Evolutionary conservation across 345 rosid genomes (phyloP).

Genomic region (Luvunga scandens): DNA sequence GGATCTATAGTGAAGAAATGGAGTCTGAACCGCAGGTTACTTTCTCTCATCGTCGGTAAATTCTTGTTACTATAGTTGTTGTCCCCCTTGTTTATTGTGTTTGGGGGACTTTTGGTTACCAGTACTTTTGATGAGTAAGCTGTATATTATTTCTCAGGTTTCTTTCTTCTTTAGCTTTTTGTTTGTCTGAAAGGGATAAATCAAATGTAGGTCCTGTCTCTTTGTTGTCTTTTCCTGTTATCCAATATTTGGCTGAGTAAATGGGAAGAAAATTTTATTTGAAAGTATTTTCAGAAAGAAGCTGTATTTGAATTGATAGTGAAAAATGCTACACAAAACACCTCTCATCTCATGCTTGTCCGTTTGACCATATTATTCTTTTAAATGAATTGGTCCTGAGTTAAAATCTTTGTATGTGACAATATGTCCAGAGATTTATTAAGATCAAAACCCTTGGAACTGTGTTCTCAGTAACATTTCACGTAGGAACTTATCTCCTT

Average conservation of each 20-base stretch:
- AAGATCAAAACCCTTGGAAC: too few relatives aligned
- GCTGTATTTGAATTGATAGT: too few relatives aligned
- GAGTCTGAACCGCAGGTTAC: not conserved
- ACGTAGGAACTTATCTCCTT: too few relatives aligned
- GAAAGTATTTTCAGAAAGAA: not conserved
- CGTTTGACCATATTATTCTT: too few relatives aligned
- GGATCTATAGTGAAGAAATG: constrained; percentile 60
- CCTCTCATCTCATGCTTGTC: too few relatives aligned
- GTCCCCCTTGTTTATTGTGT: constrained; percentile 20
- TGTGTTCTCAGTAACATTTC: too few relatives aligned
- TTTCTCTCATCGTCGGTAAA: constrained; percentile 6
- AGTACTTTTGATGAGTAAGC: not conserved
- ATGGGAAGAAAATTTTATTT: not conserved
- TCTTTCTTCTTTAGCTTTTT: not conserved
- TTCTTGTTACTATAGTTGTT: constrained; percentile 9
- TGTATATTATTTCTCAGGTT: constrained; percentile 21
- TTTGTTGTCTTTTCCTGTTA: not conserved
- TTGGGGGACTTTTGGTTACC: constrained; percentile 11
- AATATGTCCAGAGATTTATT: too few relatives aligned
- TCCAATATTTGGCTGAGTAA: not conserved
- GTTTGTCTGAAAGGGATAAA: not conserved
- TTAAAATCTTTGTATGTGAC: too few relatives aligned
- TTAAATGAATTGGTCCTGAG: too few relatives aligned
- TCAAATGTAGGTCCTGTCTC: not conserved
- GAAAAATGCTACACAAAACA: too few relatives aligned